A percentile compares a stretch with the other conserved stretches of the same genome.
Evolutionary conservation across 768 basidiomycete genomes (phyloP).

Genomic region (Boletales sp.): DNA sequence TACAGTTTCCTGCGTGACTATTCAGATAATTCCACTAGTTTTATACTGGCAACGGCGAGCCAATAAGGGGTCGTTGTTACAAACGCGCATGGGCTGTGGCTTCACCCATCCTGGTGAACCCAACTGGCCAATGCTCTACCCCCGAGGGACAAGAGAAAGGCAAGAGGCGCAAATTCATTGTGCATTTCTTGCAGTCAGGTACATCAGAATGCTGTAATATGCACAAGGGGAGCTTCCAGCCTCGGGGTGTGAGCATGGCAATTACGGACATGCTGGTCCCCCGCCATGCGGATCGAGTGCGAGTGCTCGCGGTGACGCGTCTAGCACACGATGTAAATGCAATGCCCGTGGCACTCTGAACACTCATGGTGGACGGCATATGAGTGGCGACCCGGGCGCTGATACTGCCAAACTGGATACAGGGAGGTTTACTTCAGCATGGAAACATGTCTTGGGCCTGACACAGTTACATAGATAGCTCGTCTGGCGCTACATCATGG

Average conservation of each 20-base stretch:
- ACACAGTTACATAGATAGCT: no score
- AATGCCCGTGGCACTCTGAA: neutral
- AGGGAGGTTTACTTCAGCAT: no score
- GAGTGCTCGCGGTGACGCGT: neutral
- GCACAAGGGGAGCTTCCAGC: slow-evolving; percentile 6
- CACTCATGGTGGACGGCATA: slow-evolving; percentile 4
- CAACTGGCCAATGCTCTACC: slow-evolving; percentile 15
- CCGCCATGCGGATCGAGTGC: neutral
- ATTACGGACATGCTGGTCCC: neutral
- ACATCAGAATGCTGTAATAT: neutral
- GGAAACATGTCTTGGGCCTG: no score
- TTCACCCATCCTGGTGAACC: slow-evolving; percentile 30
- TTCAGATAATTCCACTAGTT: slow-evolving; percentile 14
- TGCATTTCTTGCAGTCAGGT: neutral
- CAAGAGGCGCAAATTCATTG: slow-evolving; percentile 12
- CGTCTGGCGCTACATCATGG: no score
- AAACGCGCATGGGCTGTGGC: slow-evolving; percentile 16
- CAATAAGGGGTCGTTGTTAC: slow-evolving; percentile 24
- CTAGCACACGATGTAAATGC: neutral
- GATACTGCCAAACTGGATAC: no score
- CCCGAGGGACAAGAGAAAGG: slow-evolving; percentile 7
- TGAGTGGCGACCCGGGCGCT: slow-evolving; percentile 6
- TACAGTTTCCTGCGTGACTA: slow-evolving; percentile 1
- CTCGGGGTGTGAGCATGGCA: slow-evolving; percentile 4
- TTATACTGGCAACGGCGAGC: slow-evolving; percentile 30